A percentile compares a stretch with the other conserved stretches of the same genome.
Evolutionary conservation across 306 rosid species (phyloP).

Genomic region (Hippophae rhamnoides): DNA sequence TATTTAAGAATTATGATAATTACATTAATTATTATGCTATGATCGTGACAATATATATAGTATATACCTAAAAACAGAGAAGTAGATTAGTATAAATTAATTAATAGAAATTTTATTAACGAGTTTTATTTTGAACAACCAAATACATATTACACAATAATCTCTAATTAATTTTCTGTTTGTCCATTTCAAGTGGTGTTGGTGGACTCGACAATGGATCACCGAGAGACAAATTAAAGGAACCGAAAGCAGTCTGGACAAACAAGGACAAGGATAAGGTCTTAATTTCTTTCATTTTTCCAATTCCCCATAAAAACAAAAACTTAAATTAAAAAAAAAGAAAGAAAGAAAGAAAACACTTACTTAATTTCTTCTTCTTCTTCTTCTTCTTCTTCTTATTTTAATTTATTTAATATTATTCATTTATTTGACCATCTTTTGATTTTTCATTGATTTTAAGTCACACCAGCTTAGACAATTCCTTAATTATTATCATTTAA

Average conservation of each 20-base stretch:
- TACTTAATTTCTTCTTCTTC: slow-evolving; percentile 1
- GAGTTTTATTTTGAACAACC: too few relatives aligned
- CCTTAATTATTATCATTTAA: background rate
- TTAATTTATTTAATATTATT: background rate
- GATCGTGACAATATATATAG: too few relatives aligned
- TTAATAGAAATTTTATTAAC: too few relatives aligned
- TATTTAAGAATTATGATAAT: too few relatives aligned
- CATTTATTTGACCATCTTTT: background rate
- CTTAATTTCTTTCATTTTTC: slow-evolving; percentile 7
- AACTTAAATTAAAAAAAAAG: background rate
- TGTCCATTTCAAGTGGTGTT: background rate
- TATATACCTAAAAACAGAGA: too few relatives aligned
- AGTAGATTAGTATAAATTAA: too few relatives aligned
- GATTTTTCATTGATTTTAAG: slow-evolving; percentile 15
- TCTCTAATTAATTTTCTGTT: too few relatives aligned
- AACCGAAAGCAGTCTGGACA: slow-evolving; percentile 48
- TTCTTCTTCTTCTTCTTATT: background rate
- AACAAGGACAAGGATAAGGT: slow-evolving; percentile 28
- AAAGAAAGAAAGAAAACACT: background rate
- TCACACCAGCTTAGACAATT: slow-evolving; percentile 18
- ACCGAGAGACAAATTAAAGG: slow-evolving; percentile 29
- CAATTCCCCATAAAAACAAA: slow-evolving; percentile 24
- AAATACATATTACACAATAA: too few relatives aligned
- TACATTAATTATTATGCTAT: too few relatives aligned
- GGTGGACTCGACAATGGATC: slow-evolving; percentile 10